Conservation (phyloP, 306 rosid genomes). For the Sindora glabra region DNA sequence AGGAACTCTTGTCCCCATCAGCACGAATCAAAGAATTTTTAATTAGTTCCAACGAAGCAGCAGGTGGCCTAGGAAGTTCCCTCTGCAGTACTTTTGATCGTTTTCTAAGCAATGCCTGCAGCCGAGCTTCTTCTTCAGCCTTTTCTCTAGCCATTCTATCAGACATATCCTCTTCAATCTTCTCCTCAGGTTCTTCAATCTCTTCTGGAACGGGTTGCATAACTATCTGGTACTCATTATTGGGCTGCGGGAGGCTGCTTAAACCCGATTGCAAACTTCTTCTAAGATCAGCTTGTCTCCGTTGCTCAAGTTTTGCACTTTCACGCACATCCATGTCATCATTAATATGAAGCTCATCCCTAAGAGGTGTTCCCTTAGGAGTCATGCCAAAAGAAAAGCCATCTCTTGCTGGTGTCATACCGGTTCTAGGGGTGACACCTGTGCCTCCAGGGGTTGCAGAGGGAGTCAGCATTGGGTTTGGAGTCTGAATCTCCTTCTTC, state of each 20-base stretch:
- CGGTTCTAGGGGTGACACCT: slow-evolving; percentile 70
- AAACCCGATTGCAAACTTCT: slow-evolving; percentile 71
- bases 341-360: slow-evolving; percentile 83
- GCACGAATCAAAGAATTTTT: slow-evolving; percentile 71
- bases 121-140: slow-evolving; percentile 83
- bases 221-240: slow-evolving; percentile 80
- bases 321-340: slow-evolving; percentile 69
- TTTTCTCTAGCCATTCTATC: slow-evolving; percentile 85
- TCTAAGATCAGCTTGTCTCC: slow-evolving; percentile 66
- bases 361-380: slow-evolving; percentile 80
- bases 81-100: slow-evolving; percentile 92
- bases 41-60: slow-evolving; percentile 67
- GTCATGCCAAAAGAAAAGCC: slow-evolving; percentile 73
- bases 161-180: slow-evolving; percentile 92
- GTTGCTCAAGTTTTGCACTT: slow-evolving; percentile 61
- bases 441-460: slow-evolving; percentile 82
- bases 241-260: slow-evolving; percentile 66
- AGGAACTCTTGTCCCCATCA: slow-evolving; percentile 91
- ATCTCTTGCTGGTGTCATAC: slow-evolving; percentile 85
- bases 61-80: slow-evolving; percentile 94
- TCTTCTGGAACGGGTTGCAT: slow-evolving; percentile 83
- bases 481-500: slow-evolving; percentile 71
- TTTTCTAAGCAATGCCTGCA: slow-evolving; percentile 78
- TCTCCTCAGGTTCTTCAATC: slow-evolving; percentile 65
- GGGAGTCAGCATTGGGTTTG: slow-evolving; percentile 82